phyloP scores from a whole-genome alignment of 257 asterid genomes.

The Solanum etuberosum region DNA sequence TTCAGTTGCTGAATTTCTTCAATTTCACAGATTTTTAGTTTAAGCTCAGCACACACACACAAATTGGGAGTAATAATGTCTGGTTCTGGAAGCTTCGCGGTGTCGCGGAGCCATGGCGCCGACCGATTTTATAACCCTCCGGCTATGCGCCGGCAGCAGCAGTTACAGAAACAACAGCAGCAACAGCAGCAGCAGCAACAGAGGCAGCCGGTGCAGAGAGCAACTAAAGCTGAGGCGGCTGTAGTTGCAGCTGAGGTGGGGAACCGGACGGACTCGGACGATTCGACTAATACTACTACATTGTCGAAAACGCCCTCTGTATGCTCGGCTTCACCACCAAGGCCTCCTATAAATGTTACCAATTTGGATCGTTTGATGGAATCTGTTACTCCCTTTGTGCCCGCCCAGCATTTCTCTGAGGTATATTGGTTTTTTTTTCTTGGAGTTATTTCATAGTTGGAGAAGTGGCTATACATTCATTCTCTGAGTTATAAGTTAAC shows the following conservation, averaged over 20 bases:
- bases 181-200: slow-evolving; percentile 17
- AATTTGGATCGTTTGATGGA: slow-evolving; percentile 68
- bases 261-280: slow-evolving; percentile 20
- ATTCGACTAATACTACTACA: slow-evolving; percentile 28
- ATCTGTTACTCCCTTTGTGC: slow-evolving; percentile 45
- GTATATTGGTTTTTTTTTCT: slow-evolving; percentile 15
- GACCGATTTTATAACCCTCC: slow-evolving; percentile 55
- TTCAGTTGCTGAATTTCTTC: slow-evolving; percentile 8
- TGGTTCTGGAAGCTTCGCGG: slow-evolving; percentile 53
- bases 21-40: not conserved
- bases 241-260: slow-evolving; percentile 12
- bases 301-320: slow-evolving; percentile 28
- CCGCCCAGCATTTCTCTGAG: slow-evolving; percentile 39
- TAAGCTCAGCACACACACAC: not conserved
- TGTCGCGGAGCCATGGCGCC: slow-evolving; percentile 39
- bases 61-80: slow-evolving; percentile 29
- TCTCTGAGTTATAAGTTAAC: not conserved
- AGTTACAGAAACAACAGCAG: slow-evolving; percentile 13
- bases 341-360: slow-evolving; percentile 16
- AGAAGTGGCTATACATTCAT: not conserved
- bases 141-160: slow-evolving; percentile 45
- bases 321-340: slow-evolving; percentile 16
- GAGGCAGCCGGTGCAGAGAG: slow-evolving; percentile 20
- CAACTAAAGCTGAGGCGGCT: slow-evolving; percentile 13
- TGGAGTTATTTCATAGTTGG: not conserved